Evolutionary conservation across 257 asterid genomes (phyloP).

Genomic region (Scutellaria galericulata): DNA sequence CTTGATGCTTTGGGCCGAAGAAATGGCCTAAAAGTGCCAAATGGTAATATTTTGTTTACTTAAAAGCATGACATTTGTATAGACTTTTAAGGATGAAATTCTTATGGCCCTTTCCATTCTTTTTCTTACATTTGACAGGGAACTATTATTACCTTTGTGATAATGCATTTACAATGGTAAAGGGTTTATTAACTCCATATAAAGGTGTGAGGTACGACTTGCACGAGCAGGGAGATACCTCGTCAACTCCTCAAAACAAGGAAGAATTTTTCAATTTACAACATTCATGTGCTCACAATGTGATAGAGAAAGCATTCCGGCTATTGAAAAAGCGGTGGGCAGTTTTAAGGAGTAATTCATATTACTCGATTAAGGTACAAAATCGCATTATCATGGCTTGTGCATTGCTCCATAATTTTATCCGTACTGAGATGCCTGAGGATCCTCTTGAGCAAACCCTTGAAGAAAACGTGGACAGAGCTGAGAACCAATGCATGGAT

Average conservation of each 20-base stretch:
- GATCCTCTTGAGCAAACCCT: conserved; percentile 38
- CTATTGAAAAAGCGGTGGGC: conserved; percentile 35
- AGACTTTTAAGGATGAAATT: neutral
- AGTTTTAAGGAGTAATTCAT: conserved; percentile 29
- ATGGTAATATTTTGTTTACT: conserved; percentile 31
- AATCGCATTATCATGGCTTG: conserved; percentile 37
- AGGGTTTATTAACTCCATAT: conserved; percentile 34
- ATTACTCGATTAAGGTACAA: conserved; percentile 35
- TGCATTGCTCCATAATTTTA: conserved; percentile 34
- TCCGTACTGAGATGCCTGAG: conserved; percentile 32
- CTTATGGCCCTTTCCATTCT: neutral
- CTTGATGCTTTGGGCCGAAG: conserved; percentile 29
- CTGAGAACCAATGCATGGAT: conserved; percentile 1
- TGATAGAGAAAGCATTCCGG: conserved; percentile 27
- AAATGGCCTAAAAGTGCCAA: conserved; percentile 33
- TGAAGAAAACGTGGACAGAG: conserved; percentile 28
- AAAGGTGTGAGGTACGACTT: conserved; percentile 29
- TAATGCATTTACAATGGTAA: conserved; percentile 25
- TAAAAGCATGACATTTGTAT: neutral
- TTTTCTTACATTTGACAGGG: conserved; percentile 24
- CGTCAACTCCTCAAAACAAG: conserved; percentile 30
- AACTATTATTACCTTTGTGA: conserved; percentile 38
- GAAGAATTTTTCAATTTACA: conserved; percentile 36
- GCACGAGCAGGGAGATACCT: neutral
- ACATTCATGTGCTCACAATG: conserved; percentile 36